Base-by-base conservation (phyloP, 805 yeast genomes). In the Kuraishia molischiana region DNA sequence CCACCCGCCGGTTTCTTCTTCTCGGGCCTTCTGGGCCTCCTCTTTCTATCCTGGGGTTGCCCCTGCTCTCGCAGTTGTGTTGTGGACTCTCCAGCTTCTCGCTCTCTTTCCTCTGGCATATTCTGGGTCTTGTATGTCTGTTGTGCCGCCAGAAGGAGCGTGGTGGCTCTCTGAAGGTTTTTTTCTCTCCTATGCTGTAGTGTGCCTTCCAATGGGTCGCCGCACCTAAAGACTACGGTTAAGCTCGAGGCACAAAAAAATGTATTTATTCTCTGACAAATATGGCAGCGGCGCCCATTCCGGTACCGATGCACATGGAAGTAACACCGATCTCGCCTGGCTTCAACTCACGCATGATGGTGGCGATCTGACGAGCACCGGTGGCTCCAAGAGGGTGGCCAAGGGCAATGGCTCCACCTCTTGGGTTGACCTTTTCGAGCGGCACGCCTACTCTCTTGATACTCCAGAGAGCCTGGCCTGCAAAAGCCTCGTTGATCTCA, bases 231-330 rank as follows among this genome's bases (percentile, higher is more conserved):
- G n/a, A n/a, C n/a, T n/a, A n/a, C n/a, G n/a, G n/a, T n/a, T n/a
- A n/a, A n/a, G n/a, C n/a, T n/a, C n/a, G n/a, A n/a, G n/a, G n/a
- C n/a, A n/a, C n/a, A n/a, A n/a, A n/a, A n/a, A n/a, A n/a, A n/a
- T n/a, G n/a, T n/a, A n/a, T 11, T 22, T 69, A 86, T 66, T 90
- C 97, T 52, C 72, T 81, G 32, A 85, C 71, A 50, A 90, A 72
- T 33, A 89, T 67, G 11, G 90, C 82, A 35, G 97, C 97, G 24
- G 97, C 96, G 47, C 97, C 97, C 95, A 89, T 90, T 50, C 97
- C 97, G 26, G 97, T 86, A 52, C 97, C 97, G 47, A 90, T 79
- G 67, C 97, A 90, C 97, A 90, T 90, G 45, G 95, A 82, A 10
- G 94, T 84, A 38, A 90, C 79, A 47, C 97, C 97, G 46, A 87